Base-by-base conservation (phyloP, 371 early-diverging fungal genomes). In the Mucor circinelloides region DNA sequence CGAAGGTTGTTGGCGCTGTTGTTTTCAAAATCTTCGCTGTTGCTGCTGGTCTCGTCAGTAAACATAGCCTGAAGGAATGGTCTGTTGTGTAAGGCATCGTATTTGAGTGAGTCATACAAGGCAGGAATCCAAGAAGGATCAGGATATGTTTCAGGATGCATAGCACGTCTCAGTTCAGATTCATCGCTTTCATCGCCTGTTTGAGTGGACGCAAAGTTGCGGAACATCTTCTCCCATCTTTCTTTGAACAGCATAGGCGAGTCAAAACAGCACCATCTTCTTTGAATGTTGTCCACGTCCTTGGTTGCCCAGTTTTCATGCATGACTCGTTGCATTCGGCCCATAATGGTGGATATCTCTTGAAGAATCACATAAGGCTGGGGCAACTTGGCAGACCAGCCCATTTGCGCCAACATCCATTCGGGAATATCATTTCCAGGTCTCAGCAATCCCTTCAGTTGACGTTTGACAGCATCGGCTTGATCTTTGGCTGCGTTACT, bases 71-170 rank as follows among this genome's bases (percentile, higher is more conserved):
- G 91, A 58, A 95, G 72, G 72, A 97, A 96, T 8, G 83, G 79
- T n/a, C 96, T 89, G 72, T 97, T 96, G 71, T 98, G 99, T 40
- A 98, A 74, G 17, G 96, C 92, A 72, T 98, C 99, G 70, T 95
- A 97, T 69, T 97, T 98, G 21, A 97, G 82, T 48, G 96, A 94
- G 73, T 98, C 99, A 65, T 97, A 97, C 4, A 98, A 81, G 70
- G 96, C 96, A 17, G 95, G 94, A 19, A 95, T 90, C 75, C 96
- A 95, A 48, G 94, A 90, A 0, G 97, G 95, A 67, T 95, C 93
- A 65, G 89, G 73, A 25, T 63, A 66, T 5, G 55, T 36, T 2
- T 78, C 80, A 8, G 63, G 52, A 25, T 76, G 69, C 46, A 40
- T 57, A 23, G 60, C 12, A 27, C 58, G 21, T 44, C 63, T 54